Evolutionary conservation across 1,284 basidiomycete species (phyloP), one percentile per base, ranked within the genome.

Genomic region (Pseudozyma tsukubaensis): DNA sequence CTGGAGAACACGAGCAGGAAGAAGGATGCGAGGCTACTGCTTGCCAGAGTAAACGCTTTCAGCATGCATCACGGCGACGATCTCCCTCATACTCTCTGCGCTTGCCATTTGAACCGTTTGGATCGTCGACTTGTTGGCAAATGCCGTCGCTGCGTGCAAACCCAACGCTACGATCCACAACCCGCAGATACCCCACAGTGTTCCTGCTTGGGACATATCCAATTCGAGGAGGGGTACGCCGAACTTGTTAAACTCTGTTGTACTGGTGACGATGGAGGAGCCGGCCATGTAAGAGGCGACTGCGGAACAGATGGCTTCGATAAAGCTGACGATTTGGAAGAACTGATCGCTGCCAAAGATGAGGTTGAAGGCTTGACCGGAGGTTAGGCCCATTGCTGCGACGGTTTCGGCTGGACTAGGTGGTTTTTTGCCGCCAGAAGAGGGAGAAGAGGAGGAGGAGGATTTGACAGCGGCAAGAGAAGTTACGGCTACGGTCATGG

Each of bases 121-220:
- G 43, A 73, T 63, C 11, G 65, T 69, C 18, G 47, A 50, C 57
- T 73, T 73, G 58, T 68, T 58, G 2, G 71, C 65, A n/a, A 73
- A 73, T 5, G 71, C 65, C 19, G 71, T 73, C 1, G 65, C 42
- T 4, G 61, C 71, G 18, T 73, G 71, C 43, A 73, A 34, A 7
- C 21, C 51, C 21, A 73, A 40, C 0, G 65, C 71, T n/a, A 69
- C 11, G 19, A 73, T 68, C 71, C 71, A 73, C 35, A 73, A 24
- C 3, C 58, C 71, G 43, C 71, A 73, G 49, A 73, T 73, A 14
- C 71, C 71, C 71, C 71, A 73, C 40, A 73, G 48, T 18, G 71
- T 73, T 4, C 55, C 71, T 12, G 71, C 71, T 40, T 73, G 71
- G 54, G 61, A 65, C 43, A 73, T 63, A 39, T 73, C 71, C 8